Evolutionary conservation across 208 protist genomes (phyloP).

Genomic region (Leishmania guyanensis): DNA sequence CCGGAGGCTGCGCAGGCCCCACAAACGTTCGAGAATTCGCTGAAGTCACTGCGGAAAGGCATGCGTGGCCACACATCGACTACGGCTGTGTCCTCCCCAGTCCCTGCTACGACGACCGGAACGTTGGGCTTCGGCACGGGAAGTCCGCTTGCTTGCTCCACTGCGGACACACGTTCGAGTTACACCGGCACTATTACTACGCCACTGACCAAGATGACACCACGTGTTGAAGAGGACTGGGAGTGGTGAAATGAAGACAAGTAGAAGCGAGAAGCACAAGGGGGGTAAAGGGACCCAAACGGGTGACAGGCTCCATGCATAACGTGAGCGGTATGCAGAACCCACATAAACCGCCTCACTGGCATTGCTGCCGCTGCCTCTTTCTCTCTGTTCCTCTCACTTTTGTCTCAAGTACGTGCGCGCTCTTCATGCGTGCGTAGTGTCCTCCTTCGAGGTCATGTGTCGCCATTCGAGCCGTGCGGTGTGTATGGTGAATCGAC

Average conservation of each 20-base stretch:
- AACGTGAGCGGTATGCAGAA: not conserved
- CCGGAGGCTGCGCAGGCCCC: not conserved
- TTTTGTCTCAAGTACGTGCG: not conserved
- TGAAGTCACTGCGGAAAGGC: conserved; percentile 21
- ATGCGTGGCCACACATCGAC: not conserved
- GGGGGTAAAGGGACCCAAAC: not conserved
- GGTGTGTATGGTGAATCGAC: not conserved
- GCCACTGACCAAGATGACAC: not conserved
- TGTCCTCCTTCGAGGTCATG: not conserved
- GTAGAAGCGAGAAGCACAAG: not conserved
- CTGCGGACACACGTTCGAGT: not conserved
- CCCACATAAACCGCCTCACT: not conserved
- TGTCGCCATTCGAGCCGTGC: not conserved
- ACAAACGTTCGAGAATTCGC: conserved; percentile 6
- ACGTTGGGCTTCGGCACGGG: not conserved
- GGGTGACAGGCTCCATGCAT: not conserved
- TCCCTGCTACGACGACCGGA: not conserved
- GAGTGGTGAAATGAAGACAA: not conserved
- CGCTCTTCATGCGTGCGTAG: not conserved
- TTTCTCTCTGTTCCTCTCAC: not conserved
- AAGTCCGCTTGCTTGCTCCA: not conserved
- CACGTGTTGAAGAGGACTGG: not conserved
- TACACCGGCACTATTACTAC: not conserved
- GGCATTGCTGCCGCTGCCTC: not conserved
- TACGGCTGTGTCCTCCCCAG: too few relatives aligned